Conservation (phyloP, 208 protist species). For the Leishmania arabica region DNA sequence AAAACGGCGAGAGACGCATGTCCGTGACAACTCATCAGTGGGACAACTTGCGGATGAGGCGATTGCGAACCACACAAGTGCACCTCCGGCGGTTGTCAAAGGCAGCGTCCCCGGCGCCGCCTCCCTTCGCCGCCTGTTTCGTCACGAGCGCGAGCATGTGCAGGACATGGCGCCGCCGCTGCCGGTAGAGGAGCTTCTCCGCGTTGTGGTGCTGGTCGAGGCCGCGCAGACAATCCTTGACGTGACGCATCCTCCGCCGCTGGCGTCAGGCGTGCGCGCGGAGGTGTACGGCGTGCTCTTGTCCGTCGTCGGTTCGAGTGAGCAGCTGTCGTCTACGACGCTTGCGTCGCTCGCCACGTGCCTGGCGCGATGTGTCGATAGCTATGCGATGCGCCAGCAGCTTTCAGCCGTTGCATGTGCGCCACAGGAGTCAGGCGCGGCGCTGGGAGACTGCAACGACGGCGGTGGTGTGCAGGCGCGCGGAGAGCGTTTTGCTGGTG, state of each 20-base stretch:
- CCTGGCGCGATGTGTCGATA: conserved; percentile 49
- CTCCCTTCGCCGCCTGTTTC: conserved; percentile 12
- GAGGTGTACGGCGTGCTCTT: conserved; percentile 52
- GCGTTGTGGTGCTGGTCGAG: conserved; percentile 36
- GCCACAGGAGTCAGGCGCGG: neutral
- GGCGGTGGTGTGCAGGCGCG: neutral
- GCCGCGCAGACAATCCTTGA: conserved; percentile 36
- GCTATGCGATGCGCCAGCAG: conserved; percentile 32
- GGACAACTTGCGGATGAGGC: neutral
- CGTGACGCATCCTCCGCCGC: conserved; percentile 19
- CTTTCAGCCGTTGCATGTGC: conserved; percentile 7
- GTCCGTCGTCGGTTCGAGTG: conserved; percentile 45
- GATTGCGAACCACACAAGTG: neutral
- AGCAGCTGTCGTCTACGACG: conserved; percentile 47
- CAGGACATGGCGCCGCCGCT: conserved; percentile 36
- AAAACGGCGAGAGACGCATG: neutral
- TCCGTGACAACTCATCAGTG: neutral
- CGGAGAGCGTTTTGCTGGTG: neutral
- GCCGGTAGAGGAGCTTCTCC: conserved; percentile 32
- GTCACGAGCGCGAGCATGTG: conserved; percentile 28
- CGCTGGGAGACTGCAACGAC: neutral
- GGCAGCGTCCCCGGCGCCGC: neutral
- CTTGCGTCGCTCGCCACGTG: conserved; percentile 49
- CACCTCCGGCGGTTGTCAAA: neutral
- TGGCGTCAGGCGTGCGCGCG: conserved; percentile 19